A percentile compares a stretch with the other conserved stretches of the same genome.
These are phyloP conservation scores for Macrolepiota fuliginosa DNA, from an alignment of 768 basidiomycete genomes.

Conservation along the genomic window DNA sequence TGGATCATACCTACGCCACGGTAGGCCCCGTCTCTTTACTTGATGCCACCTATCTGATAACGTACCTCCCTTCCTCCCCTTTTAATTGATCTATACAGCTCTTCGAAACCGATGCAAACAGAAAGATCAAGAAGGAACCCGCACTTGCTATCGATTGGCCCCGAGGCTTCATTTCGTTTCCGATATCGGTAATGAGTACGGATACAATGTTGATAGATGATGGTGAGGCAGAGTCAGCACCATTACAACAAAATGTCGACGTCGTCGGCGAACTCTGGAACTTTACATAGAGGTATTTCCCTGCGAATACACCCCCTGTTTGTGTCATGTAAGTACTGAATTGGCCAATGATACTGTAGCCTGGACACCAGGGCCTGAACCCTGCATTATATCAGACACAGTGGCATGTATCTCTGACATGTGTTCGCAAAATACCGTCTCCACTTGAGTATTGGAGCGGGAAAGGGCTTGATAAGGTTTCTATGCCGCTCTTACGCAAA, in stretches of 20 bases:
- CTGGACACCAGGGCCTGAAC: not conserved
- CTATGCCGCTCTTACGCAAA: not conserved
- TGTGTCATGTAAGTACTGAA: not conserved
- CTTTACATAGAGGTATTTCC: not conserved
- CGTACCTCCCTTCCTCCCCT: not conserved
- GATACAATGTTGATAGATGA: not conserved
- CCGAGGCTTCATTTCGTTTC: conserved; percentile 28
- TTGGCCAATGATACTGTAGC: not conserved
- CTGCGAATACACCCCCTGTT: not conserved
- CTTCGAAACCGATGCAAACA: conserved; percentile 78
- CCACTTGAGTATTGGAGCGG: not conserved
- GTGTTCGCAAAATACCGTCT: not conserved
- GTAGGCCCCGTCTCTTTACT: conserved; percentile 39
- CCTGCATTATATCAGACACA: not conserved
- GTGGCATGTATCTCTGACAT: not conserved
- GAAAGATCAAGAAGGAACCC: conserved; percentile 80
- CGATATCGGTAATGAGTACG: conserved; percentile 8
- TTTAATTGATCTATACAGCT: conserved; percentile 49
- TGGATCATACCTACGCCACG: conserved; percentile 90
- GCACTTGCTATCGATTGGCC: conserved; percentile 46
- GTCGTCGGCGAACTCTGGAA: conserved; percentile 46
- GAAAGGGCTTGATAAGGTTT: not conserved
- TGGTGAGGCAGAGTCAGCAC: conserved; percentile 1
- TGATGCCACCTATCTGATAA: not conserved
- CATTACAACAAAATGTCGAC: conserved; percentile 24